Conservation (phyloP, 345 rosid genomes). For the Lepidium africanum region DNA sequence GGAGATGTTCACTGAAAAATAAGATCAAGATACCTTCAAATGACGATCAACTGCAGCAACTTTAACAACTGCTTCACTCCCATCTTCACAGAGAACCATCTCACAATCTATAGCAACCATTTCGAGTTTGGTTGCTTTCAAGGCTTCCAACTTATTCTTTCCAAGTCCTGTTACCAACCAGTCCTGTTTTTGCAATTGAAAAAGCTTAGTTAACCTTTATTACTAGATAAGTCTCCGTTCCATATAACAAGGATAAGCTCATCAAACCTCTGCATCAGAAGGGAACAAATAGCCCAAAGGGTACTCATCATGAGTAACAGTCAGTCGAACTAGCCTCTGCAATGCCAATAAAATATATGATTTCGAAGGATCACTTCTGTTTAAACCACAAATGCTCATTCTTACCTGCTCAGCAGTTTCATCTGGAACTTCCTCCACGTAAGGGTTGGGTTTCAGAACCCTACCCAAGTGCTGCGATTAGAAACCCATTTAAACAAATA, state of each 20-base stretch:
- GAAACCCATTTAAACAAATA: neutral
- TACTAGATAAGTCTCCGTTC: neutral
- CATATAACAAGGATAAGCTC: neutral
- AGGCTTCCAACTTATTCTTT: slow-evolving; percentile 28
- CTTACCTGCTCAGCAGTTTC: slow-evolving; percentile 56
- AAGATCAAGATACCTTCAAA: slow-evolving; percentile 37
- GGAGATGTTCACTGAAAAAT: neutral
- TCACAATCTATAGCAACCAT: slow-evolving; percentile 81
- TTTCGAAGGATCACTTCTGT: neutral
- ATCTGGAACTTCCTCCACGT: slow-evolving; percentile 25
- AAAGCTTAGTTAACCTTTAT: neutral
- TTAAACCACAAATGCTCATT: neutral
- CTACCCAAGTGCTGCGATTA: slow-evolving; percentile 34
- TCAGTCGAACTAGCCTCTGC: slow-evolving; percentile 70
- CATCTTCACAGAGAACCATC: slow-evolving; percentile 94
- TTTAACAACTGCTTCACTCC: slow-evolving; percentile 72
- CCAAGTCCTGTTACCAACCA: slow-evolving; percentile 53
- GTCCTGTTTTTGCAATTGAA: slow-evolving; percentile 32
- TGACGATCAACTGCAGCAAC: slow-evolving; percentile 64
- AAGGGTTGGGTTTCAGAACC: slow-evolving; percentile 33
- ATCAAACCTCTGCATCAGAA: slow-evolving; percentile 47
- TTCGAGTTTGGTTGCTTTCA: neutral
- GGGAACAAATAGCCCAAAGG: slow-evolving; percentile 51
- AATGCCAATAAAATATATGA: slow-evolving; percentile 19
- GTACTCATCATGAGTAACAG: slow-evolving; percentile 52